Conservation (phyloP, 345 rosid species). For the Gossypium arboreum region DNA sequence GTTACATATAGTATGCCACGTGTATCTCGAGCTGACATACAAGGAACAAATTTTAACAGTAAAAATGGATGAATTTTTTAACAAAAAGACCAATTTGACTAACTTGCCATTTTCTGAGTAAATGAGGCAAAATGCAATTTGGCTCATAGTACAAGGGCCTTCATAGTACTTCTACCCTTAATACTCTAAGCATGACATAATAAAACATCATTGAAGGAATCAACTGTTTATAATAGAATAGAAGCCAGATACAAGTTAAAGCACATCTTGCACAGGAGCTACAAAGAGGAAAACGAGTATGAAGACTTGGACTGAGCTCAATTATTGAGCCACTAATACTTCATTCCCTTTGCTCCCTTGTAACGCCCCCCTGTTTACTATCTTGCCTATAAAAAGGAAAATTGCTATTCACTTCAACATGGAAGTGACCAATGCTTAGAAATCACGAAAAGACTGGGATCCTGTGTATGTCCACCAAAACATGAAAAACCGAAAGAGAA, state of each 20-base stretch:
- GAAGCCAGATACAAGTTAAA: not conserved
- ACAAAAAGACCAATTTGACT: too few relatives aligned
- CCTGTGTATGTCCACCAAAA: not conserved
- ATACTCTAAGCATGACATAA: not conserved
- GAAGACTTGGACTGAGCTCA: not conserved
- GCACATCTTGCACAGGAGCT: not conserved
- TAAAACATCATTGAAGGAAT: not conserved
- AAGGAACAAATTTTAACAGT: too few relatives aligned
- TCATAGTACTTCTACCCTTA: too few relatives aligned
- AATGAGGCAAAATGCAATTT: too few relatives aligned
- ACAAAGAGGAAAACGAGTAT: not conserved
- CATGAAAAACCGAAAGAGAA: not conserved
- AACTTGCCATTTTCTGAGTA: too few relatives aligned
- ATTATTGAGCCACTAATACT: not conserved
- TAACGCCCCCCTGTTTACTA: not conserved
- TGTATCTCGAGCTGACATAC: too few relatives aligned
- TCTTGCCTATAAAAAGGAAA: not conserved
- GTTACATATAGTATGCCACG: too few relatives aligned
- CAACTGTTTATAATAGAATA: not conserved
- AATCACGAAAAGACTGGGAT: not conserved
- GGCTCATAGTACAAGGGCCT: too few relatives aligned
- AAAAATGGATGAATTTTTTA: too few relatives aligned
- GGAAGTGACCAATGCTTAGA: not conserved
- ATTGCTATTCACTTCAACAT: not conserved
- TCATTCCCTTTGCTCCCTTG: not conserved